Evolutionary conservation across 2,329 filamentous ascomycete genomes (phyloP).

Genomic region (Colletotrichum sp.): DNA sequence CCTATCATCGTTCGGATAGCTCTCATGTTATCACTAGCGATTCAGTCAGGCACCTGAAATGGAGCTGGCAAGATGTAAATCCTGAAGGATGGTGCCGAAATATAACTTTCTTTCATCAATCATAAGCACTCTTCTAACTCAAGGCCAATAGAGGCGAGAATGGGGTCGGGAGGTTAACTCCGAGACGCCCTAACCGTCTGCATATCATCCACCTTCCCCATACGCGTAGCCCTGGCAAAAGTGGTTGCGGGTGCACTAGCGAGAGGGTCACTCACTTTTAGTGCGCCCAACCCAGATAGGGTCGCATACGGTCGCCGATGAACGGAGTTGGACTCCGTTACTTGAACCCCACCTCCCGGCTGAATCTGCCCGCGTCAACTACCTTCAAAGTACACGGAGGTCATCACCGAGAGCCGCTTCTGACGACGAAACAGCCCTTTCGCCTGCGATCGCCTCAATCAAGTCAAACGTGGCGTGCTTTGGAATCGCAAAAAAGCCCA

Average conservation of each 20-base stretch:
- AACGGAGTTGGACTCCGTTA: conserved; percentile 2
- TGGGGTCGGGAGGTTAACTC: background rate
- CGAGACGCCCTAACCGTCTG: background rate
- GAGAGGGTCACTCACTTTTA: background rate
- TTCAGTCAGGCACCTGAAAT: background rate
- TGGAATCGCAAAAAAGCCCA: background rate
- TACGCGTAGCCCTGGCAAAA: background rate
- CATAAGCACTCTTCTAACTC: background rate
- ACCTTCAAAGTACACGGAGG: background rate
- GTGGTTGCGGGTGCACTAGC: background rate
- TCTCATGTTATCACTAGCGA: rapidly evolving
- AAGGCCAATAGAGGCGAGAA: background rate
- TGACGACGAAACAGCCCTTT: background rate
- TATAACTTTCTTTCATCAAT: background rate
- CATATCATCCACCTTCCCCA: background rate
- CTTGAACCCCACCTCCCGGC: background rate
- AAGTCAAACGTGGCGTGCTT: background rate
- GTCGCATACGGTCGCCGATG: conserved; percentile 4
- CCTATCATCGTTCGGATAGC: background rate
- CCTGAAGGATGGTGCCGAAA: background rate
- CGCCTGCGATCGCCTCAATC: background rate
- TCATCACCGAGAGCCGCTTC: background rate
- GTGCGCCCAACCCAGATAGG: background rate
- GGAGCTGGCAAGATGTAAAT: background rate
- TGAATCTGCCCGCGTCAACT: background rate